These are phyloP conservation scores for Hypoxylon rickii DNA, from an alignment of 495 filamentous ascomycete species.

Conservation along the genomic window DNA sequence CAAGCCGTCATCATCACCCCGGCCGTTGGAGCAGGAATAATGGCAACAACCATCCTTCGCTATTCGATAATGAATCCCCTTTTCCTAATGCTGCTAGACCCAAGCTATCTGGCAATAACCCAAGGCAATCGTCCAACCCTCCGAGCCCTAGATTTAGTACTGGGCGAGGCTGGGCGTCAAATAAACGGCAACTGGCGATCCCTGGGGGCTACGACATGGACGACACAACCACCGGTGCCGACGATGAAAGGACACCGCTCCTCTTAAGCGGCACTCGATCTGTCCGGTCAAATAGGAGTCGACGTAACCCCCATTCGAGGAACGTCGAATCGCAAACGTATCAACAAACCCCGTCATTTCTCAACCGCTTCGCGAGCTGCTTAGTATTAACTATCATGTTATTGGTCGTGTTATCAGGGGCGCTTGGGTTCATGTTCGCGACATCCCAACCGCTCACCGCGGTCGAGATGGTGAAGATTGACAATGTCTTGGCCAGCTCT, in stretches of 20 bases:
- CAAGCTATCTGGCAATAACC: conserved; percentile 43
- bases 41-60: conserved; percentile 68
- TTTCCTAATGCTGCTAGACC: conserved; percentile 51
- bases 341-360: conserved; percentile 60
- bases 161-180: conserved; percentile 32
- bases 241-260: conserved; percentile 89
- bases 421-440: conserved; percentile 83
- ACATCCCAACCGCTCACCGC: conserved; percentile 85
- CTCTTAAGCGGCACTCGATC: conserved; percentile 60
- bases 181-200: conserved; percentile 40
- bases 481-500: conserved; percentile 88
- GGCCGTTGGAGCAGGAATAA: conserved; percentile 69
- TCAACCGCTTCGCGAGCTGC: conserved; percentile 79
- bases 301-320: conserved; percentile 62
- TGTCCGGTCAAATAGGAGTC: conserved; percentile 62
- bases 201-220: conserved; percentile 58
- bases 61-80: conserved; percentile 80
- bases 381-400: conserved; percentile 75
- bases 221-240: conserved; percentile 65
- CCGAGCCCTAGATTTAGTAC: conserved; percentile 51
- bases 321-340: conserved; percentile 77
- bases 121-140: conserved; percentile 67
- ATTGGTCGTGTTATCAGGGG: conserved; percentile 74
- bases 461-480: conserved; percentile 74
- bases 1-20: conserved; percentile 69